Conservation (phyloP, 345 rosid species). For the Heritiera littoralis region DNA sequence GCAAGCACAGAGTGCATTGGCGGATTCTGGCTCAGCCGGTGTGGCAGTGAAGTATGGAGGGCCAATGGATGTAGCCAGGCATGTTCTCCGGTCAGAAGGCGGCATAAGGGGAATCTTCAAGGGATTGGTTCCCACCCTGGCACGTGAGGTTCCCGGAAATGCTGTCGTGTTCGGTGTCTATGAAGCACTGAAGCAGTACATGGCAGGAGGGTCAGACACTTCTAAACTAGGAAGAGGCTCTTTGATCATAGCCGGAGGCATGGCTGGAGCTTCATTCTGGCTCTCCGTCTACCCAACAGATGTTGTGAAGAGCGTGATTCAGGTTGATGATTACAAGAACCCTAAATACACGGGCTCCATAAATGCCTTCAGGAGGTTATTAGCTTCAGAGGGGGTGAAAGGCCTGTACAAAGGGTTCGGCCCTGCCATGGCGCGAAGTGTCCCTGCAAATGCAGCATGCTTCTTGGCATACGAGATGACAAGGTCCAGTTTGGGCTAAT, state of each 20-base stretch:
- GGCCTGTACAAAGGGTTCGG: slow-evolving; percentile 96
- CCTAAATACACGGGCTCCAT: slow-evolving; percentile 78
- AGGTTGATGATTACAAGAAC: slow-evolving; percentile 84
- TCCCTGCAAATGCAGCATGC: slow-evolving; percentile 98
- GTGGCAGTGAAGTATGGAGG: slow-evolving; percentile 80
- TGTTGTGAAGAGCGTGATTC: slow-evolving; percentile 90
- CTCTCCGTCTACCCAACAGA: slow-evolving; percentile 81
- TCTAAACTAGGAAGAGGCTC: slow-evolving; percentile 87
- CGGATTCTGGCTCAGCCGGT: slow-evolving; percentile 46
- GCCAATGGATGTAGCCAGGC: slow-evolving; percentile 94
- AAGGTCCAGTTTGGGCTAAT: slow-evolving; percentile 77
- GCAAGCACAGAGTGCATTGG: slow-evolving; percentile 90
- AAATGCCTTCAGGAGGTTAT: slow-evolving; percentile 69
- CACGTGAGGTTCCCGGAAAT: slow-evolving; percentile 93
- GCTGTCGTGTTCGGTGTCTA: slow-evolving; percentile 88
- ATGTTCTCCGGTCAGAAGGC: slow-evolving; percentile 83
- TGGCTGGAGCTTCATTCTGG: slow-evolving; percentile 94
- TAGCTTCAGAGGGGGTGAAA: slow-evolving; percentile 79
- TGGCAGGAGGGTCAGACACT: slow-evolving; percentile 91
- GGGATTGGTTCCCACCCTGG: slow-evolving; percentile 88
- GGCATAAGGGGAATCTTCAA: slow-evolving; percentile 87
- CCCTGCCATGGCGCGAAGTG: slow-evolving; percentile 93
- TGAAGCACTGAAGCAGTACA: slow-evolving; percentile 71
- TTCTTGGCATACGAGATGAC: slow-evolving; percentile 92
- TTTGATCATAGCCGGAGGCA: slow-evolving; percentile 78